Evolutionary conservation across 192 early-diverging fungal genomes (phyloP), one percentile per base, ranked within the genome.

Genomic region (Obelidium mucronatum): DNA sequence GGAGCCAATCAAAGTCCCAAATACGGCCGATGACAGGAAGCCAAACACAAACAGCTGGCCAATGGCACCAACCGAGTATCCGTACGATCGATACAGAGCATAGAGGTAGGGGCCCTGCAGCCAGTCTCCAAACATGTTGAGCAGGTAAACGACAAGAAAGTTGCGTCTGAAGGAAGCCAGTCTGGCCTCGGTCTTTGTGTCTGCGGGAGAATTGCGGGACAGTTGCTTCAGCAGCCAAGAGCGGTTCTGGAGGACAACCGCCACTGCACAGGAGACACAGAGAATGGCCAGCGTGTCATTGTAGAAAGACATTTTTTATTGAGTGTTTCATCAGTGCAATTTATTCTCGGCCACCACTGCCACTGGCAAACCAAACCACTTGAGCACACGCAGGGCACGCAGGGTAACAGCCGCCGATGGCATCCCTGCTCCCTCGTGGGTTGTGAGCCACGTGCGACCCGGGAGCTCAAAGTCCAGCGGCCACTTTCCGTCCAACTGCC

Each of bases 21-120:
- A 87, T 52, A 93, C 74, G 6, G 91, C 92, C 40, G 90, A 83
- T 11, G 87, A 87, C 35, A 91, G 72, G 73, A 94, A 94, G 24
- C 93, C 93, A 13, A 86, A 87, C 28, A 94, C 84, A 74, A 92
- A 93, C 40, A 94, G 75, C 34, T 89, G 74, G 6, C 89, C 92
- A 71, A 93, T 93, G 2, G 87, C 74, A 30, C 77, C 75, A 52
- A 92, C 82, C 0, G 74, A 58, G 74, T 87, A 90, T 30, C 83
- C 83, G 67, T 92, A 89, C 1, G 72, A 81, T 52, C 83, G 78
- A 68, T 94, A 94, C 52, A 93, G 63, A 24, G 85, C 84, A 67
- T 92, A 94, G 13, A 89, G 65, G 68, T 93, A 91, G 4, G 92
- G 76, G 4, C 80, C 80, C 39, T 82, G 80, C 26, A 82, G 74